Evolutionary conservation across 257 asterid species (phyloP), one percentile per base, ranked within the genome.

Genomic region (Vinca minor): DNA sequence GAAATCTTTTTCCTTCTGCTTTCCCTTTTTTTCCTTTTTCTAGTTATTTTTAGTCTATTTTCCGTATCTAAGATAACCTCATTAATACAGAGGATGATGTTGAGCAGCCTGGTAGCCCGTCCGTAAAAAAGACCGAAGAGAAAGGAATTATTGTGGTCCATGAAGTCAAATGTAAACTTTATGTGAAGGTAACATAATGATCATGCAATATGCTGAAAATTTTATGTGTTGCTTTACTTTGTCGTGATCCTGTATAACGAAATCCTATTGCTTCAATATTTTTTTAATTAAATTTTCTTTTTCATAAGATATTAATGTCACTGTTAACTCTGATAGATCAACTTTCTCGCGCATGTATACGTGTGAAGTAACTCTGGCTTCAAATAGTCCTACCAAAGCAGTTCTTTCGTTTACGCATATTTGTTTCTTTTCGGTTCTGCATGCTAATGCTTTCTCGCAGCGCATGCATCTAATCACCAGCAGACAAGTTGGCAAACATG

Each of bases 101-200:
- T 8, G 95, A 89, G 84, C 90, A 81, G 81, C 96, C 99, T 23
- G 67, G 96, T 82, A 93, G 97, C 67, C 97, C 97, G 57, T 89
- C 99, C 44, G 85, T 93, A 73, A 84, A 84, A 78, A 93, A 80
- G 76, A 74, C 77, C 47, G 96, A 84, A 76, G 99, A 93, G 69
- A 75, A 81, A 73, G 99, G 97, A 62, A 69, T 89, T 49, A 48
- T 61, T 59, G 79, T 81, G 13, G 90, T 93, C 53, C 95, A 89
- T 69, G 97, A 93, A 83, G 96, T 89, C 76, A 89, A 85, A 82
- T 93, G 99, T 79, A 89, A 87, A 76, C 90, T 93, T 73, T 87
- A 84, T 64, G 82, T 89, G 52, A 93, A 89, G 97, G 99, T 86
- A 74, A 71, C 14, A 44, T 38, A 14, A 18, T 60, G 1, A 44